phyloP scores from a whole-genome alignment of 2,329 filamentous ascomycete genomes.

The Hymenoscyphus infarciens region DNA sequence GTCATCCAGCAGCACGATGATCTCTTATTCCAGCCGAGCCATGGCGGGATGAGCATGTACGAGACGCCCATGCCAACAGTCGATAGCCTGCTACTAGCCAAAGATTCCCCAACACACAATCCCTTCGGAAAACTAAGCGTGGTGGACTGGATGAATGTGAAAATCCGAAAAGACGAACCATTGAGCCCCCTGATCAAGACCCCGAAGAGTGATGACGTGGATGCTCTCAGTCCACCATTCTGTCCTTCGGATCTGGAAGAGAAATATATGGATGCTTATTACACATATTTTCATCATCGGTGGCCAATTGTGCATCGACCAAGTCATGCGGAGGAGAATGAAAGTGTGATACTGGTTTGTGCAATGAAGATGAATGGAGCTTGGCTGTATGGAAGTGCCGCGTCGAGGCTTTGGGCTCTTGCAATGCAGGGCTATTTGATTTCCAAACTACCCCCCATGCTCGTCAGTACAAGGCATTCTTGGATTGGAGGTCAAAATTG shows the following conservation, averaged over 20 bases:
- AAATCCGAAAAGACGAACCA: slow-evolving; percentile 15
- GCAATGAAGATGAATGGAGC: slow-evolving; percentile 40
- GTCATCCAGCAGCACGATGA: neutral
- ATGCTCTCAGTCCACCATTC: slow-evolving; percentile 8
- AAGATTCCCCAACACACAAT: neutral
- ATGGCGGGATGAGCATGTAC: neutral
- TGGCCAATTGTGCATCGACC: slow-evolving; percentile 43
- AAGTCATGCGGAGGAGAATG: slow-evolving; percentile 34
- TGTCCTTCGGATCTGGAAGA: slow-evolving; percentile 19
- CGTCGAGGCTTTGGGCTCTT: slow-evolving; percentile 30
- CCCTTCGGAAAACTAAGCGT: slow-evolving; percentile 7
- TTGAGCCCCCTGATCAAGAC: neutral
- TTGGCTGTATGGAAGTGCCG: slow-evolving; percentile 36
- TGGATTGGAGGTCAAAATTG: neutral
- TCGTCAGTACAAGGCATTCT: slow-evolving; percentile 23
- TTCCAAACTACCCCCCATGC: slow-evolving; percentile 22
- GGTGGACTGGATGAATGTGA: slow-evolving; percentile 20
- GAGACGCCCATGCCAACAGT: neutral
- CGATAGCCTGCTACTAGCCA: neutral
- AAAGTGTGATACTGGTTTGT: slow-evolving; percentile 29
- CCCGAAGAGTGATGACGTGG: neutral
- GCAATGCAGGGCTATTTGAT: slow-evolving; percentile 37
- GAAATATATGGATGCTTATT: slow-evolving; percentile 35
- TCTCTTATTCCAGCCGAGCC: neutral
- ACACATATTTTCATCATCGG: slow-evolving; percentile 40